phyloP scores from a whole-genome alignment of 2,329 filamentous ascomycete genomes.

The Trichoderma polysporum region DNA sequence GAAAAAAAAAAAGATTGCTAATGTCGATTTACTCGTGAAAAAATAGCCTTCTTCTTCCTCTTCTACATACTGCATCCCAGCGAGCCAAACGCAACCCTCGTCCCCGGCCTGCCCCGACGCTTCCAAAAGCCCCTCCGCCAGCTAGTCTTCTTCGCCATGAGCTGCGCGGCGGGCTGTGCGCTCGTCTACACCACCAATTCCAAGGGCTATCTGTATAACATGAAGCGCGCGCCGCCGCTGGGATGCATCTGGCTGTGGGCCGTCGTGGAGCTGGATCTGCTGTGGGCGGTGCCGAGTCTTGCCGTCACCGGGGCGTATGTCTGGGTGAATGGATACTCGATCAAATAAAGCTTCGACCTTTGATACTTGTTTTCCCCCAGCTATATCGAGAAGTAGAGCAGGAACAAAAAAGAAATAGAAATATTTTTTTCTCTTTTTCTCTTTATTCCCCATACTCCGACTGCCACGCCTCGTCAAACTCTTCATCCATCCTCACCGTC shows the following conservation, averaged over 20 bases:
- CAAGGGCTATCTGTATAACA: slow-evolving; percentile 78
- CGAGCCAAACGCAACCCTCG: slow-evolving; percentile 45
- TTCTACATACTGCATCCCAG: slow-evolving; percentile 59
- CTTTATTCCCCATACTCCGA: not conserved
- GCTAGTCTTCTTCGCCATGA: slow-evolving; percentile 61
- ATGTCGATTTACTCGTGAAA: not conserved
- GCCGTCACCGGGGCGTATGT: slow-evolving; percentile 46
- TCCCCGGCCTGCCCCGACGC: slow-evolving; percentile 49
- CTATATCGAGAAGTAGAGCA: not conserved
- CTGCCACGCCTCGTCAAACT: not conserved
- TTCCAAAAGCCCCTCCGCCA: slow-evolving; percentile 54
- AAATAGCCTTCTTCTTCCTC: slow-evolving; percentile 53
- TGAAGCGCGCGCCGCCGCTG: slow-evolving; percentile 88
- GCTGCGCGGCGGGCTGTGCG: slow-evolving; percentile 68
- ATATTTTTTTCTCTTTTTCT: not conserved
- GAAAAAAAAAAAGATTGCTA: not conserved
- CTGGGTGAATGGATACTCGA: slow-evolving; percentile 50
- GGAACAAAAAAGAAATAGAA: slow-evolving; percentile 12
- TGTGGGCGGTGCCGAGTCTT: slow-evolving; percentile 60
- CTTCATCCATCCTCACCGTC: slow-evolving; percentile 10
- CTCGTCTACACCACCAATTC: slow-evolving; percentile 79
- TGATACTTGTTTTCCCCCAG: no score
- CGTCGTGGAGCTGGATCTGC: slow-evolving; percentile 78
- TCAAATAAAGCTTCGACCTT: no score
- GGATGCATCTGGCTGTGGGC: slow-evolving; percentile 93